These are phyloP conservation scores for Ophiostoma novo-ulmi DNA, from an alignment of 2,329 filamentous ascomycete species.

Conservation along the genomic window DNA sequence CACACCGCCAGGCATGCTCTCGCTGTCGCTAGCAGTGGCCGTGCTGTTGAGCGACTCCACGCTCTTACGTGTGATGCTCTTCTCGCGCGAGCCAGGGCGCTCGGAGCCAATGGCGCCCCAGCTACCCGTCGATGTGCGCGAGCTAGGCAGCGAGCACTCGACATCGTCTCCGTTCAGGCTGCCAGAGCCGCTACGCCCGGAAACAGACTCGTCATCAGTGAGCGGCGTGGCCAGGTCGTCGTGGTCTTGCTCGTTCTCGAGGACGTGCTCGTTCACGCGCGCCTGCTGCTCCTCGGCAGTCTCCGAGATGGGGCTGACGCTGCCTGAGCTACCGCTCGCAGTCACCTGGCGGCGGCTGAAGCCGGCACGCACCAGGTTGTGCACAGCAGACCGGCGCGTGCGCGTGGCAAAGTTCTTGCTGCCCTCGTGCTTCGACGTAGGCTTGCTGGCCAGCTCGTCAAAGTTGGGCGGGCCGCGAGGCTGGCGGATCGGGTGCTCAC, in stretches of 20 bases:
- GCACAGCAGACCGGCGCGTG: conserved; percentile 83
- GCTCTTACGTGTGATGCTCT: conserved; percentile 48
- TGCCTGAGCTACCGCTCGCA: conserved; percentile 72
- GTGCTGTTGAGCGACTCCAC: conserved; percentile 60
- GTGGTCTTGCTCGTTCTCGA: not conserved
- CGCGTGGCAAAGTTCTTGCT: conserved; percentile 97
- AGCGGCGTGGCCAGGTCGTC: conserved; percentile 57
- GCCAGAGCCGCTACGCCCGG: conserved; percentile 67
- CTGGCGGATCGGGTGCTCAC: conserved; percentile 90
- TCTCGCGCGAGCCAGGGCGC: conserved; percentile 67
- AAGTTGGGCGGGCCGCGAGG: conserved; percentile 86
- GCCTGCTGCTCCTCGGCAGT: conserved; percentile 47
- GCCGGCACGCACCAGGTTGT: conserved; percentile 85
- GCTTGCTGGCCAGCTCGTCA: conserved; percentile 84
- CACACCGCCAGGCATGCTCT: conserved; percentile 35
- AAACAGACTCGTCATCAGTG: conserved; percentile 72
- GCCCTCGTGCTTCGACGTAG: conserved; percentile 87
- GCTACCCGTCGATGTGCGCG: conserved; percentile 67
- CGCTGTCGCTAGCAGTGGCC: conserved; percentile 35
- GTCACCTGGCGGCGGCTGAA: conserved; percentile 78
- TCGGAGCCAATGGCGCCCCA: conserved; percentile 83
- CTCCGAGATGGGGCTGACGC: conserved; percentile 87
- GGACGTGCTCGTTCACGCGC: not conserved
- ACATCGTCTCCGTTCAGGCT: conserved; percentile 69
- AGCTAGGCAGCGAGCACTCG: conserved; percentile 63